phyloP scores from a whole-genome alignment of 441 rosid species.

The Gossypium lobatum region DNA sequence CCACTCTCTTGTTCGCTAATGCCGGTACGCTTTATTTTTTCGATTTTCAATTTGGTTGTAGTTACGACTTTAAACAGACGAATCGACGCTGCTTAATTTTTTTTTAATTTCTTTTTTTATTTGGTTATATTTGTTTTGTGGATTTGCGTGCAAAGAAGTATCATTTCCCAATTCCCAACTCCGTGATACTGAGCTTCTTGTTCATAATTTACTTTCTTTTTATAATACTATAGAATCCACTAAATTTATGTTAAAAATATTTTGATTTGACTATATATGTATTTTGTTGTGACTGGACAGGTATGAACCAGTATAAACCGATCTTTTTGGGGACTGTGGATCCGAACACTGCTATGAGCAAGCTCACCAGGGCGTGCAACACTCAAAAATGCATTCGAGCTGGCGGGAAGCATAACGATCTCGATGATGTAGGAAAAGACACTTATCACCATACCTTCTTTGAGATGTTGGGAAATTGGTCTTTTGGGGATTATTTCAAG shows the following conservation, averaged over 20 bases:
- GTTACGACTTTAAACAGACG: not conserved
- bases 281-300: slow-evolving; percentile 25
- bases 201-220: not conserved
- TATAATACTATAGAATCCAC: not conserved
- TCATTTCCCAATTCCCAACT: not conserved
- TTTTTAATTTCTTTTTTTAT: not conserved
- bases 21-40: slow-evolving; percentile 46
- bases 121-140: not conserved
- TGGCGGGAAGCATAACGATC: slow-evolving; percentile 96
- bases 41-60: not conserved
- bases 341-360: slow-evolving; percentile 74
- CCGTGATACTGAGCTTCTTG: not conserved
- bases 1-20: slow-evolving; percentile 87
- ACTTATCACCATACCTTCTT: slow-evolving; percentile 97
- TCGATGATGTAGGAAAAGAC: slow-evolving; percentile 97
- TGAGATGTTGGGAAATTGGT: slow-evolving; percentile 99
- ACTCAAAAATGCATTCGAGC: slow-evolving; percentile 99
- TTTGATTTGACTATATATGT: not conserved
- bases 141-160: not conserved
- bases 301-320: slow-evolving; percentile 94
- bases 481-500: slow-evolving; percentile 95
- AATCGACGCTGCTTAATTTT: not conserved
- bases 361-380: slow-evolving; percentile 72
- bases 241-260: not conserved
- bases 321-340: slow-evolving; percentile 88